Percentiles rank a stretch among this genome's conserved stretches.
Evolutionary conservation across 805 yeast species (phyloP).

Genomic region (Novakomyces olei): DNA sequence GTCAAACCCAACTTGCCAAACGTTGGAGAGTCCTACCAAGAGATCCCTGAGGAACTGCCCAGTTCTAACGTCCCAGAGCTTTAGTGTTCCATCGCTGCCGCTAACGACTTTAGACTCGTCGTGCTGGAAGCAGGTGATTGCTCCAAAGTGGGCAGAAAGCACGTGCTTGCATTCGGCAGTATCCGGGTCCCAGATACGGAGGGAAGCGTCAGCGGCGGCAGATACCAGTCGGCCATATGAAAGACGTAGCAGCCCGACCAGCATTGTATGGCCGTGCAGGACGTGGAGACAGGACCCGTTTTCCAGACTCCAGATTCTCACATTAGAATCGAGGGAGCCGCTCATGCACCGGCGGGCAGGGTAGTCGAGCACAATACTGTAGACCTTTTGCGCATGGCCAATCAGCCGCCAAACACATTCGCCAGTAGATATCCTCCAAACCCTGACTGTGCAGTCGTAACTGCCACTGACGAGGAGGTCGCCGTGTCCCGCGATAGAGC

Average conservation of each 20-base stretch:
- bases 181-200: conserved; percentile 81
- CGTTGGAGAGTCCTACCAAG: conserved; percentile 54
- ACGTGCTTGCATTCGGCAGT: conserved; percentile 44
- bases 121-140: conserved; percentile 85
- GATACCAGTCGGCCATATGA: conserved; percentile 60
- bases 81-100: conserved; percentile 72
- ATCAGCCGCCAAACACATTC: conserved; percentile 47
- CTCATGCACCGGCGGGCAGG: conserved; percentile 62
- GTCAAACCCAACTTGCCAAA: conserved; percentile 88
- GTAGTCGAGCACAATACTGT: conserved; percentile 67
- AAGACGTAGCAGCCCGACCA: conserved; percentile 70
- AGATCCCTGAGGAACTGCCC: conserved; percentile 56
- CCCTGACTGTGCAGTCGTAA: conserved; percentile 72
- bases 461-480: conserved; percentile 72
- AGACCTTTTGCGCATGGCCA: conserved; percentile 76
- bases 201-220: conserved; percentile 87
- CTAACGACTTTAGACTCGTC: conserved; percentile 66
- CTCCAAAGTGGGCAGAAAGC: conserved; percentile 53
- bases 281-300: conserved; percentile 49
- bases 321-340: conserved; percentile 75
- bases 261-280: conserved; percentile 67
- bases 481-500: conserved; percentile 73
- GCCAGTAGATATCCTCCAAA: conserved; percentile 70
- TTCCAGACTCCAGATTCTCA: conserved; percentile 71
- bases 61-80: conserved; percentile 63